Evolutionary conservation across 2,329 filamentous ascomycete species (phyloP).

Genomic region (Microcera coccophila): DNA sequence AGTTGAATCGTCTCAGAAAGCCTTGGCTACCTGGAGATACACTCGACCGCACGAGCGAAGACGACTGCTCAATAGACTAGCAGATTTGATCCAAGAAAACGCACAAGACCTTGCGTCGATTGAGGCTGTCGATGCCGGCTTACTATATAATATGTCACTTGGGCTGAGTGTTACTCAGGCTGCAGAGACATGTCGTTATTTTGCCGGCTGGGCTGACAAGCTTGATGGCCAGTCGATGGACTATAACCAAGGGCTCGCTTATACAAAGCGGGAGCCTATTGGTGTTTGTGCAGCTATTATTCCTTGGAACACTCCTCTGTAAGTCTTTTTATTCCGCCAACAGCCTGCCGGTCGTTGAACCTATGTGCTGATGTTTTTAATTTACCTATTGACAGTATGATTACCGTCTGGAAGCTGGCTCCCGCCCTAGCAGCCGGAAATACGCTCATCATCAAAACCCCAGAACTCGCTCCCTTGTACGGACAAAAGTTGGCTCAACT

Average conservation of each 20-base stretch:
- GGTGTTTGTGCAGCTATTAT: conserved; percentile 72
- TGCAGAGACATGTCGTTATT: conserved; percentile 57
- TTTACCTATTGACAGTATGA: too few species aligned
- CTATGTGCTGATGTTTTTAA: too few species aligned
- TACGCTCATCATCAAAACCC: conserved; percentile 60
- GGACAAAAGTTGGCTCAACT: conserved; percentile 62
- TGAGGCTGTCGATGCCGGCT: not conserved
- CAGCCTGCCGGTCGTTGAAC: too few species aligned
- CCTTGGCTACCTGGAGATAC: not conserved
- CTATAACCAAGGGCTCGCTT: conserved; percentile 53
- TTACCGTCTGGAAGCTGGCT: conserved; percentile 54
- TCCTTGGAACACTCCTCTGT: conserved; percentile 66
- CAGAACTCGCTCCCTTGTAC: conserved; percentile 62
- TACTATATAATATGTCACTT: not conserved
- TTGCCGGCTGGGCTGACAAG: conserved; percentile 75
- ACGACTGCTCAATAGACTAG: not conserved
- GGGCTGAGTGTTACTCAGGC: conserved; percentile 26
- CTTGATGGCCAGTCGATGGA: conserved; percentile 61
- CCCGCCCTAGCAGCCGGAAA: conserved; percentile 63
- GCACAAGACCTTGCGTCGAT: not conserved
- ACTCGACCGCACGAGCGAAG: not conserved
- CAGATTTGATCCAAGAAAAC: not conserved
- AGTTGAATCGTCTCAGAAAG: not conserved
- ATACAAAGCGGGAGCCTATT: conserved; percentile 68
- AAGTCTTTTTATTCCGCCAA: too few species aligned